Conservation (phyloP, 352 stramenopile genomes). For the Globisporangium heterothallicum region DNA sequence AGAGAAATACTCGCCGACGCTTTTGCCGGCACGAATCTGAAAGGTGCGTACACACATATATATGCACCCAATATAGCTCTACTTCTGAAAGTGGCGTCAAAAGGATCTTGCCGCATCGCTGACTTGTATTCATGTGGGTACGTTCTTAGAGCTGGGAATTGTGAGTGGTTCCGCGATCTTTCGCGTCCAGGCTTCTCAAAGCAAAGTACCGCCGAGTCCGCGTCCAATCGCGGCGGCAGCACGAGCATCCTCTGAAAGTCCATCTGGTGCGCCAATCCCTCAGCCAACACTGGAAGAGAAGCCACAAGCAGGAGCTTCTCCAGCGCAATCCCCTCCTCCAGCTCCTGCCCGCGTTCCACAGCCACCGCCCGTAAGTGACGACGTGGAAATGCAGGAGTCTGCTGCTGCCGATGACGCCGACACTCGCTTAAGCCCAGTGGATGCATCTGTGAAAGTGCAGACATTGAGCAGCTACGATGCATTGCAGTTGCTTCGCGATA, state of each 20-base stretch:
- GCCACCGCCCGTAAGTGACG: conserved; percentile 6
- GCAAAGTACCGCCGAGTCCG: background rate
- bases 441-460: background rate
- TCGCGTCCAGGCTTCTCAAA: conserved; percentile 37
- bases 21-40: conserved; percentile 57
- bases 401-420: conserved; percentile 1
- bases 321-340: background rate
- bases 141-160: conserved; percentile 67
- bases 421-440: no score
- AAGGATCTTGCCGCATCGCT: no score
- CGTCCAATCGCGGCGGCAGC: background rate
- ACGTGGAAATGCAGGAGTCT: conserved; percentile 51
- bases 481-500: conserved; percentile 67
- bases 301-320: background rate
- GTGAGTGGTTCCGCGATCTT: conserved; percentile 84
- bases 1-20: conserved; percentile 46
- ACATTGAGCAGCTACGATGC: conserved; percentile 49
- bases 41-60: conserved; percentile 29
- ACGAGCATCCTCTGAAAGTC: background rate
- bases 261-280: background rate
- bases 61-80: conserved; percentile 1
- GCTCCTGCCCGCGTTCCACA: background rate
- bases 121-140: background rate
- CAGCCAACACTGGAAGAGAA: background rate
- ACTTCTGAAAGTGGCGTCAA: no score